phyloP scores from a whole-genome alignment of 441 rosid genomes.

The Bruguiera hainesii region DNA sequence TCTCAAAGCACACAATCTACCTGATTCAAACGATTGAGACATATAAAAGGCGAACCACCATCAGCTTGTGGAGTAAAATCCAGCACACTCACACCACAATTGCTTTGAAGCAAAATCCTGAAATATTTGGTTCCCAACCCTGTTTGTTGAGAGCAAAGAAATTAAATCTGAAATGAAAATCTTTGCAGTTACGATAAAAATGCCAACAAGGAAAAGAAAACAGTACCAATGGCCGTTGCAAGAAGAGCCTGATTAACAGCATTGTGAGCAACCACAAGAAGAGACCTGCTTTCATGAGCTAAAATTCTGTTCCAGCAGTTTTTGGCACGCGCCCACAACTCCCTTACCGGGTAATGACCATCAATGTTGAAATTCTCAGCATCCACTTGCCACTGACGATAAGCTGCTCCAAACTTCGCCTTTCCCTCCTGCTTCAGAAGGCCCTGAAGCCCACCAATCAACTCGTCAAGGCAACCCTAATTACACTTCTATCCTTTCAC shows the following conservation, averaged over 20 bases:
- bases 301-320: slow-evolving; percentile 63
- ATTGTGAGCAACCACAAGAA: slow-evolving; percentile 96
- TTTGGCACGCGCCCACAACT: slow-evolving; percentile 77
- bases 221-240: slow-evolving; percentile 77
- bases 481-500: not conserved
- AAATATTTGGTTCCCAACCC: slow-evolving; percentile 81
- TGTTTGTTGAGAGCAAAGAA: slow-evolving; percentile 16
- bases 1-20: slow-evolving; percentile 25
- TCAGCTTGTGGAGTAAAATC: slow-evolving; percentile 51
- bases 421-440: slow-evolving; percentile 82
- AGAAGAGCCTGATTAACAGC: slow-evolving; percentile 92
- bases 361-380: slow-evolving; percentile 76
- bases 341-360: slow-evolving; percentile 70
- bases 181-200: not conserved
- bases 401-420: slow-evolving; percentile 66
- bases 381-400: slow-evolving; percentile 73
- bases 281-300: slow-evolving; percentile 67
- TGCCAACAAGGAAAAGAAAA: slow-evolving; percentile 12
- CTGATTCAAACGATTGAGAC: slow-evolving; percentile 49
- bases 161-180: slow-evolving; percentile 1
- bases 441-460: slow-evolving; percentile 40
- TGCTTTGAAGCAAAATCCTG: slow-evolving; percentile 85
- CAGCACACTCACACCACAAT: slow-evolving; percentile 88
- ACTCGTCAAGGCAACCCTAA: too few species aligned
- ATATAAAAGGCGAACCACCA: slow-evolving; percentile 42